A percentile compares a stretch with the other conserved stretches of the same genome.
phyloP scores from a whole-genome alignment of 2,329 filamentous ascomycete genomes.

The Talaromyces funiculosus region DNA sequence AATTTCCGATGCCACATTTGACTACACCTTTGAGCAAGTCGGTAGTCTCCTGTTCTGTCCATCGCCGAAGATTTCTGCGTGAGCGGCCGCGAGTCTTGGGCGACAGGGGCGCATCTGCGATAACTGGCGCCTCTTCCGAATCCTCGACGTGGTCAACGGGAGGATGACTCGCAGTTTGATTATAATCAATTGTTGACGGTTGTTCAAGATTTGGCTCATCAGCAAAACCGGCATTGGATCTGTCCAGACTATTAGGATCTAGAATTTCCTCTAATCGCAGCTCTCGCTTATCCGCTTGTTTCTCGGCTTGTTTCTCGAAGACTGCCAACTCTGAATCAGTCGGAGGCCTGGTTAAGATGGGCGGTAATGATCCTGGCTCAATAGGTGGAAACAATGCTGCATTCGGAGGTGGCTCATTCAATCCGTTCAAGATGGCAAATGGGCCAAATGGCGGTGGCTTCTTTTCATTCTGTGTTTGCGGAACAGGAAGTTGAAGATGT shows the following conservation, averaged over 20 bases:
- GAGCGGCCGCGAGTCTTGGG: slow-evolving; percentile 35
- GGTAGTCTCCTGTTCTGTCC: slow-evolving; percentile 58
- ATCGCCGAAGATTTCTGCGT: slow-evolving; percentile 48
- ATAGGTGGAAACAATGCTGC: slow-evolving; percentile 58
- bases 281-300: slow-evolving; percentile 27
- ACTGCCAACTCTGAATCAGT: slow-evolving; percentile 14
- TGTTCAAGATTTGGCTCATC: neutral
- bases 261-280: slow-evolving; percentile 33
- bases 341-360: slow-evolving; percentile 33
- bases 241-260: slow-evolving; percentile 19
- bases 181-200: neutral
- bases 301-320: slow-evolving; percentile 18
- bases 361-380: slow-evolving; percentile 43
- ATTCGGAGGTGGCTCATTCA: slow-evolving; percentile 60
- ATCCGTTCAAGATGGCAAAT: slow-evolving; percentile 50
- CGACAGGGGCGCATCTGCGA: slow-evolving; percentile 23
- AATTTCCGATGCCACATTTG: slow-evolving; percentile 58
- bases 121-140: neutral
- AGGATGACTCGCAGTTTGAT: neutral
- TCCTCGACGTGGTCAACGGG: neutral
- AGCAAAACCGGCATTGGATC: slow-evolving; percentile 12
- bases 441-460: slow-evolving; percentile 41
- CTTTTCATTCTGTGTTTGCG: slow-evolving; percentile 42
- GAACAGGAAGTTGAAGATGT: slow-evolving; percentile 44
- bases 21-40: slow-evolving; percentile 54